Conservation (phyloP, 192 early-diverging fungal genomes). For the Mortierella claussenii region DNA sequence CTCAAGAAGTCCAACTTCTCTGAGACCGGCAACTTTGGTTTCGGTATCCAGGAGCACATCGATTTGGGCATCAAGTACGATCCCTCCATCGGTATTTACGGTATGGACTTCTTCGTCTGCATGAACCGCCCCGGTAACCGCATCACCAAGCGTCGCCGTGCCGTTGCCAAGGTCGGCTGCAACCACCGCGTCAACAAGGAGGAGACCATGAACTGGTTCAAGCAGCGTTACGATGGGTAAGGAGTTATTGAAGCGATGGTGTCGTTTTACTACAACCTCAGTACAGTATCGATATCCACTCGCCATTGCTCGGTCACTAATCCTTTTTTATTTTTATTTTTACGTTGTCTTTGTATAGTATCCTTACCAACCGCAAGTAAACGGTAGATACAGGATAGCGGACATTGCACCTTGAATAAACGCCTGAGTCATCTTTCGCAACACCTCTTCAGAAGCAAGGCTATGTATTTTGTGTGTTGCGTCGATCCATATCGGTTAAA, state of each 20-base stretch:
- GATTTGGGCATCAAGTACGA: constrained; percentile 99
- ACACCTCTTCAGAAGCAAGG: no score
- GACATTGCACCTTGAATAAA: constrained; percentile 52
- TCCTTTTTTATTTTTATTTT: not conserved
- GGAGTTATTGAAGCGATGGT: no score
- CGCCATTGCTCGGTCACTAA: no score
- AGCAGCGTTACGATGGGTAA: constrained; percentile 76
- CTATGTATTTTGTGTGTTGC: no score
- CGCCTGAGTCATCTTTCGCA: constrained; percentile 17
- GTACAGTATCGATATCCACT: no score
- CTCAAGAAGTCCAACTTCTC: constrained; percentile 96
- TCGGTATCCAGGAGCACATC: constrained; percentile 99
- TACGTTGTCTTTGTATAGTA: not conserved
- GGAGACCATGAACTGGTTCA: constrained; percentile 98
- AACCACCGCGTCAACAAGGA: constrained; percentile 95
- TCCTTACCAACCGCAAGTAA: constrained; percentile 53
- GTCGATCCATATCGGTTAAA: no score
- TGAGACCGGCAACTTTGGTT: constrained; percentile 98
- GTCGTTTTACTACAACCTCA: no score
- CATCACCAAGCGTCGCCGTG: constrained; percentile 93
- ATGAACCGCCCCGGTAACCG: constrained; percentile 98
- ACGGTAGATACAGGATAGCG: constrained; percentile 15
- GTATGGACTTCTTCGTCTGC: constrained; percentile 99
- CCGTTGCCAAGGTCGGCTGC: constrained; percentile 83
- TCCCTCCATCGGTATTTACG: constrained; percentile 87